These are phyloP conservation scores for Dactylis glomerata DNA, from an alignment of 176 grass and related monocot genomes.

Conservation along the genomic window DNA sequence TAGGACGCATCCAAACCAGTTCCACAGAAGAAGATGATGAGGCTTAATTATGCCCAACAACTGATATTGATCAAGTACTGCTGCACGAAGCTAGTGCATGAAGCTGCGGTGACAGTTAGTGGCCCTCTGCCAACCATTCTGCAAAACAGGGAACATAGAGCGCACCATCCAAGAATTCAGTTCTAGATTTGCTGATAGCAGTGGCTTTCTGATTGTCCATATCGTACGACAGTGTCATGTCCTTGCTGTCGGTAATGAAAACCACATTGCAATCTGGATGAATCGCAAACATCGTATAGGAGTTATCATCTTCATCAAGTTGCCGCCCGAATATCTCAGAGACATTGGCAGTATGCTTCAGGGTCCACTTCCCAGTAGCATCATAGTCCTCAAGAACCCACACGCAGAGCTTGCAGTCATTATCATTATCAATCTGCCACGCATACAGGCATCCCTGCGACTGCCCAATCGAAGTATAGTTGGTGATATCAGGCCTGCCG, in stretches of 20 bases:
- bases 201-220: background rate
- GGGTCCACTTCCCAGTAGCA: background rate
- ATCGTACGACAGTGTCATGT: conserved; percentile 8
- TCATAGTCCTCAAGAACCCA: conserved; percentile 4
- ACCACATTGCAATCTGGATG: conserved; percentile 19
- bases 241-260: background rate
- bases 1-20: background rate
- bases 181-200: background rate
- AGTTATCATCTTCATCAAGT: background rate
- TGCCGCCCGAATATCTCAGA: background rate
- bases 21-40: background rate
- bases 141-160: background rate
- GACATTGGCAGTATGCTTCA: background rate
- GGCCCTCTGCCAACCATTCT: background rate
- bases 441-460: background rate
- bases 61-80: background rate
- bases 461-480: background rate
- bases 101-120: background rate
- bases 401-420: background rate
- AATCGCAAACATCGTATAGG: background rate
- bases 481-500: background rate
- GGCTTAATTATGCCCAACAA: background rate
- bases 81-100: background rate
- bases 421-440: background rate
- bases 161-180: background rate